Percentiles rank a stretch among this genome's conserved stretches.
Evolutionary conservation across 805 yeast species (phyloP).

Genomic region (Metschnikowia orientalis): DNA sequence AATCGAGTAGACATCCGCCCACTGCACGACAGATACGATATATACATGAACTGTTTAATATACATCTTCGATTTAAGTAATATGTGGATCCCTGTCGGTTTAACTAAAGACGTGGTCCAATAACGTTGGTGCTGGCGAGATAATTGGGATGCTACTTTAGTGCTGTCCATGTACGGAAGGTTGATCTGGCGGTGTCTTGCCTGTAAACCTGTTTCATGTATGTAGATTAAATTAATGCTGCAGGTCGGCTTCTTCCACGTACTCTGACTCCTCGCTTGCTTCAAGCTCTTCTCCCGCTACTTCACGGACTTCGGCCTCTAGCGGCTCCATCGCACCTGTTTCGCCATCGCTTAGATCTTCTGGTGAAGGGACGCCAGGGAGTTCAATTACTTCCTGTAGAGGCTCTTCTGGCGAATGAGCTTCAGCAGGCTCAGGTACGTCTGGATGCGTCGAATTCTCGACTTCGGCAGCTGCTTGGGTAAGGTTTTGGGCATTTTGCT

Average conservation of each 20-base stretch:
- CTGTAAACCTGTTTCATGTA: too few species aligned
- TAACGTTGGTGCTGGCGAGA: too few species aligned
- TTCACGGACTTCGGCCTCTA: neutral
- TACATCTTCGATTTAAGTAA: neutral
- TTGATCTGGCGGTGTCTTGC: too few species aligned
- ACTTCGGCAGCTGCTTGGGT: neutral
- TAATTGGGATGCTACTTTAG: too few species aligned
- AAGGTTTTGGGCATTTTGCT: constrained; percentile 5
- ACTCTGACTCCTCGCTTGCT: constrained; percentile 9
- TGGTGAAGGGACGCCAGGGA: too few species aligned
- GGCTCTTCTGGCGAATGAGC: too few species aligned
- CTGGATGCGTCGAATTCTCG: neutral
- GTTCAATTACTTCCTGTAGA: too few species aligned
- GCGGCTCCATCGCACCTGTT: neutral
- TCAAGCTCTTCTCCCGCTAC: constrained; percentile 10
- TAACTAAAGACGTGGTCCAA: too few species aligned
- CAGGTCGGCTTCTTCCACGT: constrained; percentile 9
- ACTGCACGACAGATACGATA: too few species aligned
- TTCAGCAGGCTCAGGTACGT: neutral
- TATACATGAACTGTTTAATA: too few species aligned
- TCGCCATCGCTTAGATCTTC: neutral
- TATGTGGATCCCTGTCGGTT: too few species aligned
- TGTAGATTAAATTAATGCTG: neutral
- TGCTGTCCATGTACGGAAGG: too few species aligned
- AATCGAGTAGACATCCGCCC: constrained; percentile 9